phyloP scores from a whole-genome alignment of 192 early-diverging fungal species.

The Thoreauomyces humboldtii region DNA sequence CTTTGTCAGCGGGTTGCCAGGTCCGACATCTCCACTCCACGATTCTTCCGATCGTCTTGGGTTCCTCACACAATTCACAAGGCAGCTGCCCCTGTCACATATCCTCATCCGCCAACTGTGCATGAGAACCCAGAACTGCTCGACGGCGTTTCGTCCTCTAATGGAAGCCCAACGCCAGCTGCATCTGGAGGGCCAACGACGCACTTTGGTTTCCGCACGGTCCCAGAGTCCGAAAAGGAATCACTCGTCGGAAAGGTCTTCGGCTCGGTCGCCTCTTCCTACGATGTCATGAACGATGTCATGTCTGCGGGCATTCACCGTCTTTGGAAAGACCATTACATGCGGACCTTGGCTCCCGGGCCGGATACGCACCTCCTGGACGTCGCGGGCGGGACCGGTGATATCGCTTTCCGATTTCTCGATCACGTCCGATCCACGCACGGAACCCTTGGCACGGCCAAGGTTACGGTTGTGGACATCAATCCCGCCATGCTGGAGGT shows the following conservation, averaged over 20 bases:
- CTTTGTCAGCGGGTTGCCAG: no score
- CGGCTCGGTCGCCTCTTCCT: conserved; percentile 89
- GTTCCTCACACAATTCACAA: no score
- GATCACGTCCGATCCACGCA: conserved; percentile 76
- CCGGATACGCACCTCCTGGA: conserved; percentile 84
- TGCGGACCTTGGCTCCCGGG: conserved; percentile 75
- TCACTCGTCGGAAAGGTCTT: conserved; percentile 86
- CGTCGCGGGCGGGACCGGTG: conserved; percentile 98
- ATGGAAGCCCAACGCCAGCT: no score
- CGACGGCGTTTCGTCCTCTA: no score
- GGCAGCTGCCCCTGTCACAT: no score
- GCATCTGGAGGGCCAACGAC: conserved; percentile 43
- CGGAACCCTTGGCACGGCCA: conserved; percentile 44
- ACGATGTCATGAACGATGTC: conserved; percentile 98
- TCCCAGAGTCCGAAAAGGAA: conserved; percentile 84
- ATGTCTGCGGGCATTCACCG: conserved; percentile 94
- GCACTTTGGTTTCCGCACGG: conserved; percentile 93
- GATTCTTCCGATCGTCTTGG: no score
- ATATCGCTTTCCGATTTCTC: conserved; percentile 94
- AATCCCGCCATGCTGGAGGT: conserved; percentile 95
- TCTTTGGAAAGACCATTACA: conserved; percentile 95
- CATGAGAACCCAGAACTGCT: no score
- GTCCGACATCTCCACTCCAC: no score
- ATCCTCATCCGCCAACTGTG: no score
- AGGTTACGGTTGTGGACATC: conserved; percentile 91